phyloP scores from a whole-genome alignment of 495 filamentous ascomycete species.

The Geopyxis carbonaria region DNA sequence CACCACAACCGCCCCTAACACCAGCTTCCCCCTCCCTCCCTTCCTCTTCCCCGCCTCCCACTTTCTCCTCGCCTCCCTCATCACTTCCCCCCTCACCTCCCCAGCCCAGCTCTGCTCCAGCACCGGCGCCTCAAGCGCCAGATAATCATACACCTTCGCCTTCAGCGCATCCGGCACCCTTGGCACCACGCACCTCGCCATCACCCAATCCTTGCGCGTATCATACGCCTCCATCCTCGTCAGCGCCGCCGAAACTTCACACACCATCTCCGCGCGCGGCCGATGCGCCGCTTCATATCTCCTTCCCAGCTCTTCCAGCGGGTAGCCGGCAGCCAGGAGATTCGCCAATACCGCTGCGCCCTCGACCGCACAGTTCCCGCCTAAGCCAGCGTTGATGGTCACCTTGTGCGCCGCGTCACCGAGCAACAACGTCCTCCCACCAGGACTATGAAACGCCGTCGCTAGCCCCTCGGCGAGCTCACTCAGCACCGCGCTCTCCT shows the following conservation, averaged over 20 bases:
- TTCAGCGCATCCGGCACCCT: background rate
- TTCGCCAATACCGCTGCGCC: conserved; percentile 25
- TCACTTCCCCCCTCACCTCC: background rate
- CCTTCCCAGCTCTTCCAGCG: background rate
- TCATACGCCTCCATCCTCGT: background rate
- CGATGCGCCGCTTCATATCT: background rate
- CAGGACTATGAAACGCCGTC: conserved; percentile 21
- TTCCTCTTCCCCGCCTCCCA: background rate
- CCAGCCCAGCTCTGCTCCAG: background rate
- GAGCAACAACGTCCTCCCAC: conserved; percentile 20
- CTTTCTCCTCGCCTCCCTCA: background rate
- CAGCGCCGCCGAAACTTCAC: background rate
- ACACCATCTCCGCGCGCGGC: background rate
- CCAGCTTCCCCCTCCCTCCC: background rate
- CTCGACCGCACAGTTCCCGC: conserved; percentile 27
- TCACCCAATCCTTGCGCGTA: background rate
- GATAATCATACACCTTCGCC: background rate
- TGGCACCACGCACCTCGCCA: background rate
- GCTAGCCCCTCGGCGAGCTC: conserved; percentile 27
- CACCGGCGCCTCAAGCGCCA: background rate
- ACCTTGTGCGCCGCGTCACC: conserved; percentile 29
- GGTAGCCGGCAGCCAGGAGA: conserved; percentile 1
- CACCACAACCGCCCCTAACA: background rate
- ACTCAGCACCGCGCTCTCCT: conserved; percentile 8
- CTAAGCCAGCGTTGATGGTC: conserved; percentile 24